Evolutionary conservation across 805 yeast species (phyloP), one percentile per base, ranked within the genome.

Genomic region (Lipomyces starkeyi): DNA sequence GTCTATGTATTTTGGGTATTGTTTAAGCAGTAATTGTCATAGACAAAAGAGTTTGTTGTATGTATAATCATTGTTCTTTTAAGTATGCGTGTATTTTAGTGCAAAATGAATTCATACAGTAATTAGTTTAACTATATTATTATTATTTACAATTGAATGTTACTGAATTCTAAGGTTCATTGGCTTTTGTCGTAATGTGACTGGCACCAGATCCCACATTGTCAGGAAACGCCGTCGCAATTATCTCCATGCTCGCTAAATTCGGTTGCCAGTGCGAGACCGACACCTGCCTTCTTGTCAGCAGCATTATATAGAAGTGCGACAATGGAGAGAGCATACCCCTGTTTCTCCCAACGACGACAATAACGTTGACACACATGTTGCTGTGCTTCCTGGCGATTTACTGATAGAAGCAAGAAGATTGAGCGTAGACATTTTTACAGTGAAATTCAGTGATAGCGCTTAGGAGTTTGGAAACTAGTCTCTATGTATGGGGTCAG

Each of bases 1-100:
- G 49, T n/a, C 49, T 43, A 43, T 43, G 49, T 43, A n/a, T 17
- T 43, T 43, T 43, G 49, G 49, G 49, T 43, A n/a, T 43, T 11
- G 49, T 17, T 43, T 43, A 43, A 43, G 49, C 49, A n/a, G 22
- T 43, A 43, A 17, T 43, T 43, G 8, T n/a, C 49, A 43, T 43
- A 43, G 49, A 43, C 49, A 43, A 43, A 43, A 43, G 43, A 13
- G 43, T 13, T 37, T 37, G 43, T 37, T 37, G 43, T 37, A 37
- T 13, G 43, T 37, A 37, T 11, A 37, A 13, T 37, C 17, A 37
- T 37, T 37, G 43, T 37, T 11, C 3, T 6, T 37, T 37, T 37
- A 37, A 37, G 43, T 37, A 37, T 37, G 43, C 17, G 5, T 37
- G 43, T 37, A 37, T 37, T 37, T 37, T 37, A 37, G 43, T 37